These are phyloP conservation scores for Yarrowia deformans DNA, from an alignment of 805 yeast species.

Conservation along the genomic window DNA sequence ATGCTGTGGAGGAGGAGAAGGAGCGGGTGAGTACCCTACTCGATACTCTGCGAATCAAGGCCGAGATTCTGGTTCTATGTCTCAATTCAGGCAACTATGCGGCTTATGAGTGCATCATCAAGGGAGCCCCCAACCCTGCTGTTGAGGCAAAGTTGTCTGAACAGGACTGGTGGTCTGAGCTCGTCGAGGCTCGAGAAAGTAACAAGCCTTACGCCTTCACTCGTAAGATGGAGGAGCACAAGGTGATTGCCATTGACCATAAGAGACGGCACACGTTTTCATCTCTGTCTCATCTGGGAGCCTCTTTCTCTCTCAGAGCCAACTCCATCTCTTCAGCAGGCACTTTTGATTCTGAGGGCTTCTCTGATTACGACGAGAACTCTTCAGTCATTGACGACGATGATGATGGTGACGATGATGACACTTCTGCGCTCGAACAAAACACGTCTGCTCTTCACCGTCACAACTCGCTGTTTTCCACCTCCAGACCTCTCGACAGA, in stretches of 20 bases:
- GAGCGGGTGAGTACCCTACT: slow-evolving; percentile 68
- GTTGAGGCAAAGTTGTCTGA: slow-evolving; percentile 52
- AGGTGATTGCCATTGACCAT: slow-evolving; percentile 39
- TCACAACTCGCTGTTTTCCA: slow-evolving; percentile 29
- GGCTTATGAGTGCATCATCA: slow-evolving; percentile 77
- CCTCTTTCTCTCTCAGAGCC: slow-evolving; percentile 79
- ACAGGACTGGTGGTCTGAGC: slow-evolving; percentile 89
- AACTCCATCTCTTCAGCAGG: slow-evolving; percentile 55
- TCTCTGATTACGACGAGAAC: slow-evolving; percentile 43
- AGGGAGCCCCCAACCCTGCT: slow-evolving; percentile 55
- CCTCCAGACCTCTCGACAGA: slow-evolving; percentile 29
- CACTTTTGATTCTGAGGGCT: slow-evolving; percentile 35
- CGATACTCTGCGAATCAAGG: slow-evolving; percentile 81
- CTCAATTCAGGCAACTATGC: slow-evolving; percentile 62
- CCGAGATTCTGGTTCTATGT: slow-evolving; percentile 77
- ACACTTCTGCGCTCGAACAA: background rate
- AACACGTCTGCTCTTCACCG: slow-evolving; percentile 43
- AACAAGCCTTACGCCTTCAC: slow-evolving; percentile 26
- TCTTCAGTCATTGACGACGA: slow-evolving; percentile 44
- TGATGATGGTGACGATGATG: slow-evolving; percentile 46
- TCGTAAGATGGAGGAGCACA: slow-evolving; percentile 18
- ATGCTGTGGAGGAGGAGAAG: slow-evolving; percentile 75
- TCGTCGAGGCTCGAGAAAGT: slow-evolving; percentile 46
- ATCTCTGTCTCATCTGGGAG: slow-evolving; percentile 75
- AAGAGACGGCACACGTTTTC: slow-evolving; percentile 56